phyloP scores from a whole-genome alignment of 495 filamentous ascomycete genomes.

The Podospora fimiseda region DNA sequence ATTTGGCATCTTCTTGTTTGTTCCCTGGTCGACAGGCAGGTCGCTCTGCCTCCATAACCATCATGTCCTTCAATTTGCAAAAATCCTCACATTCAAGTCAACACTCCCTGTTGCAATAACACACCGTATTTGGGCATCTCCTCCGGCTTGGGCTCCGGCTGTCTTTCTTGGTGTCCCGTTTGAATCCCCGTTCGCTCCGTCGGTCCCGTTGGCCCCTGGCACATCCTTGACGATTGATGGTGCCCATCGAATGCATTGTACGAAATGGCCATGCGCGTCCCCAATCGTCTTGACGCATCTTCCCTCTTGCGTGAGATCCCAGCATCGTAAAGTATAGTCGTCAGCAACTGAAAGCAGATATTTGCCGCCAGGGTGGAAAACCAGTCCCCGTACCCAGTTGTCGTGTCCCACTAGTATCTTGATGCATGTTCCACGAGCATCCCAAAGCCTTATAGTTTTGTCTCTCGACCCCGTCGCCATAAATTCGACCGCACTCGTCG shows the following conservation, averaged over 20 bases:
- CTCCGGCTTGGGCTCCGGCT: constrained; percentile 21
- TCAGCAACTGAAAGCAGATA: constrained; percentile 81
- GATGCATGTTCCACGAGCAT: constrained; percentile 74
- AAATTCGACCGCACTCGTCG: constrained; percentile 74
- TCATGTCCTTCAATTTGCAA: constrained; percentile 42
- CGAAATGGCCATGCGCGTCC: constrained; percentile 80
- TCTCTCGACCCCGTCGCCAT: constrained; percentile 87
- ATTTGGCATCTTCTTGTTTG: not conserved
- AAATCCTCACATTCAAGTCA: constrained; percentile 55
- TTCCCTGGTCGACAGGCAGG: not conserved
- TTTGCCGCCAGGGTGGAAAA: constrained; percentile 92
- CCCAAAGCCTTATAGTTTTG: constrained; percentile 89
- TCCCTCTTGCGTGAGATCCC: constrained; percentile 89
- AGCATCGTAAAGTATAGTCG: constrained; percentile 90
- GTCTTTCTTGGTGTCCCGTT: constrained; percentile 46
- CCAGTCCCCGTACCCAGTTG: constrained; percentile 85
- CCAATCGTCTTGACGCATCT: constrained; percentile 77
- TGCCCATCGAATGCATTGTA: constrained; percentile 88
- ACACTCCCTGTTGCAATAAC: constrained; percentile 60
- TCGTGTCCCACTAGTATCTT: constrained; percentile 89
- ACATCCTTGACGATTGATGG: constrained; percentile 62
- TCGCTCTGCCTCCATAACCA: not conserved
- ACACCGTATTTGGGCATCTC: constrained; percentile 49
- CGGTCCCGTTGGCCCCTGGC: constrained; percentile 42
- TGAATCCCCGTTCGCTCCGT: constrained; percentile 45